Base-by-base conservation (phyloP, 495 filamentous ascomycete genomes). In the Aspergillus funiculosus region DNA sequence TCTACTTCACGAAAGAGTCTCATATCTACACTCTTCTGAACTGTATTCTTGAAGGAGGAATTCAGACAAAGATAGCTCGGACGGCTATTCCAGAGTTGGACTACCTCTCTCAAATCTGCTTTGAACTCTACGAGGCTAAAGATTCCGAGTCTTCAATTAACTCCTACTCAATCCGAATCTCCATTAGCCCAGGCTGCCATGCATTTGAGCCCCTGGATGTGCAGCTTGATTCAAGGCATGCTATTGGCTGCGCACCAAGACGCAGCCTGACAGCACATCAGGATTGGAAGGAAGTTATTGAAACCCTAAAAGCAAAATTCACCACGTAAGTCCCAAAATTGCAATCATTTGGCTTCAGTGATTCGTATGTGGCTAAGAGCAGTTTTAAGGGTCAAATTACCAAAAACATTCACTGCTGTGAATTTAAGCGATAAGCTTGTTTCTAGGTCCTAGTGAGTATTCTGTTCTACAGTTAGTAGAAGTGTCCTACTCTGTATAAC, bases 1-100 rank as follows among this genome's bases (percentile, higher is more conserved):
- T 97, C 70, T 98, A 98, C 67, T 98, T 98, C 61, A 98, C 92
- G 20, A 98, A 98, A 60, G 92, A 98, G 69, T 92, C 86, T 4
- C 92, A 98, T 55, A 96, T 98, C 53, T 98, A 98, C 68, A 97
- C 92, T 13, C 76, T 98, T 22, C 77, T 98, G 35, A 98, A 98
- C 66, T 97, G 94, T 63, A 96, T 98, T 50, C 73, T 98, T 24
- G 92, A 96, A 67, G 92, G 92, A 50, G 92, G 94, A 25, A 86
- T 98, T 50, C 83, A 89, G 52, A 92, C 90, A 18, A 96, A 96
- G 67, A 86, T 87, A 51, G 83, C 87, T 50, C 80, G 92, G 31
- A 86, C 84, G 57, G 87, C 87, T 21, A 98, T 98, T 52, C 92
- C 92, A 0, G 92, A 98, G 61, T 78, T 98, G 35, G 92, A 98